Percentiles rank a stretch among this genome's conserved stretches.
Conservation (phyloP, 108 stramenopile genomes). For the Phaeodactylum tricornutum region DNA sequence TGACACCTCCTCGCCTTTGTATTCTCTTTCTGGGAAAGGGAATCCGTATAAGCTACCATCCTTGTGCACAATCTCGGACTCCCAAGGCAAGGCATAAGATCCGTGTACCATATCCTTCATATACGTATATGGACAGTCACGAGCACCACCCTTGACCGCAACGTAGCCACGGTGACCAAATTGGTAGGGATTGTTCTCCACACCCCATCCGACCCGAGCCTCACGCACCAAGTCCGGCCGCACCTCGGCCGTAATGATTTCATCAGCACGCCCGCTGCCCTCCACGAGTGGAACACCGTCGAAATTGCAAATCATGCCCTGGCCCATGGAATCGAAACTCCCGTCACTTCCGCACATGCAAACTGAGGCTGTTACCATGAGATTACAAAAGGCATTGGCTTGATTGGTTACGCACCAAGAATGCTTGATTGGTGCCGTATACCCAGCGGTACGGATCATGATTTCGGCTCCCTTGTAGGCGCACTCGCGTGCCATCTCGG, state of each 20-base stretch:
- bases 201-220: slow-evolving; percentile 10
- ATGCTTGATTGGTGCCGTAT: slow-evolving; percentile 8
- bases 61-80: too few relatives aligned
- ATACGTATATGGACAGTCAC: slow-evolving; percentile 12
- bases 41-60: too few relatives aligned
- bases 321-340: slow-evolving; percentile 8
- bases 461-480: slow-evolving; percentile 14
- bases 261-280: slow-evolving; percentile 6
- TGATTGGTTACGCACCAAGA: slow-evolving; percentile 8
- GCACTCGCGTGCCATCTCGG: slow-evolving; percentile 15
- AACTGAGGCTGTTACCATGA: slow-evolving; percentile 11
- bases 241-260: slow-evolving; percentile 10
- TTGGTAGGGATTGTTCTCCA: slow-evolving; percentile 11
- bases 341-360: slow-evolving; percentile 11
- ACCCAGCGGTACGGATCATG: slow-evolving; percentile 13
- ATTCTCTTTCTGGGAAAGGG: too few relatives aligned
- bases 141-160: slow-evolving; percentile 9
- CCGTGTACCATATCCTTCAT: too few relatives aligned
- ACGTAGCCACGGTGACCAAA: slow-evolving; percentile 10
- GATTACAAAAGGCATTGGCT: slow-evolving; percentile 9
- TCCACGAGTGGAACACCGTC: slow-evolving; percentile 7
- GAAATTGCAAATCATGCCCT: slow-evolving; percentile 11
- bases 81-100: too few relatives aligned
- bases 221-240: slow-evolving; percentile 10
- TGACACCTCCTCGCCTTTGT: too few relatives aligned